These are phyloP conservation scores for Xerocomellus amylosporus DNA, from an alignment of 768 basidiomycete genomes.

Conservation along the genomic window DNA sequence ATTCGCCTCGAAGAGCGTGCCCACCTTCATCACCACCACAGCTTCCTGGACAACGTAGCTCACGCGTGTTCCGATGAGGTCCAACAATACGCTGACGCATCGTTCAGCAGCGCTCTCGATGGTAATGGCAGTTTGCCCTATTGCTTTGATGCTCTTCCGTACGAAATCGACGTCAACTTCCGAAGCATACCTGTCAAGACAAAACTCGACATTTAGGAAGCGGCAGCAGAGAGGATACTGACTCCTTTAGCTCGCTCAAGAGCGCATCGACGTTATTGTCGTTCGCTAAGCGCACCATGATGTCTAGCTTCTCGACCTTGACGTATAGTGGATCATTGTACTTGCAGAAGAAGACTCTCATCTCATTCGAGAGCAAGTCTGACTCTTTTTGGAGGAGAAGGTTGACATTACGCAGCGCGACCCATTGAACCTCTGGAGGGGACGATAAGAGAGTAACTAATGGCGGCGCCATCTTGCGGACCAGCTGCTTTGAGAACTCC, in stretches of 20 bases:
- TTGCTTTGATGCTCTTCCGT: constrained; percentile 88
- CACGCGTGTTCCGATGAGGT: constrained; percentile 88
- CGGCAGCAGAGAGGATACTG: constrained; percentile 27
- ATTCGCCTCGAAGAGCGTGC: constrained; percentile 4
- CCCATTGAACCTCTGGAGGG: constrained; percentile 98
- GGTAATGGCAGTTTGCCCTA: constrained; percentile 94
- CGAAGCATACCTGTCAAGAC: constrained; percentile 72
- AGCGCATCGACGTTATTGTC: constrained; percentile 94
- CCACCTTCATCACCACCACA: constrained; percentile 97
- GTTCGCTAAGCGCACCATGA: constrained; percentile 91
- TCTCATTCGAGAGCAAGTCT: constrained; percentile 89
- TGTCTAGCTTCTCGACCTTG: constrained; percentile 97
- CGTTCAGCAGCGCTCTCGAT: constrained; percentile 91
- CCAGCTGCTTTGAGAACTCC: constrained; percentile 78
- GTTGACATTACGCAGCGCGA: constrained; percentile 94
- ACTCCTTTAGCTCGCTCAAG: constrained; percentile 96
- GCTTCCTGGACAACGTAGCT: constrained; percentile 99
- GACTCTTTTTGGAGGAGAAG: constrained; percentile 91
- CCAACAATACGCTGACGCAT: constrained; percentile 91
- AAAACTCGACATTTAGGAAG: constrained; percentile 2
- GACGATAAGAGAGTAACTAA: constrained; percentile 93
- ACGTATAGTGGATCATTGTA: constrained; percentile 99
- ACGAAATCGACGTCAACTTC: constrained; percentile 99
- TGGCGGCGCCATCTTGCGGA: constrained; percentile 98
- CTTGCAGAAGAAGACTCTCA: constrained; percentile 99